A percentile compares a stretch with the other conserved stretches of the same genome.
These are phyloP conservation scores for Penicillium macrosclerotiorum DNA, from an alignment of 495 filamentous ascomycete species.

Conservation along the genomic window DNA sequence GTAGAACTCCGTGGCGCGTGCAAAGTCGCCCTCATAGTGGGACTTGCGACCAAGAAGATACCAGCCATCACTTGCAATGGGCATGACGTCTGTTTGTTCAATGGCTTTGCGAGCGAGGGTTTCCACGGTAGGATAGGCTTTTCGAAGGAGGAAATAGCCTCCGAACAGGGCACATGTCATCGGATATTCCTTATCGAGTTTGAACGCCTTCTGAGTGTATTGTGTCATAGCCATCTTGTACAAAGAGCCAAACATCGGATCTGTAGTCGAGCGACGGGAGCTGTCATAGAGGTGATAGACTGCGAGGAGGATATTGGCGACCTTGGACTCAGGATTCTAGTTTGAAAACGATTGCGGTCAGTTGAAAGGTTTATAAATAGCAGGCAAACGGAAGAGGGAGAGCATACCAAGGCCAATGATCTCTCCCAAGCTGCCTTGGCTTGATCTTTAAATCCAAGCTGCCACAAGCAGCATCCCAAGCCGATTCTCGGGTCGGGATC, in stretches of 20 bases:
- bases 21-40: slow-evolving; percentile 67
- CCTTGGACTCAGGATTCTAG: slow-evolving; percentile 80
- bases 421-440: slow-evolving; percentile 89
- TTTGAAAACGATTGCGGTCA: neutral
- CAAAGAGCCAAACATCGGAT: slow-evolving; percentile 71
- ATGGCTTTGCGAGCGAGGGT: slow-evolving; percentile 88
- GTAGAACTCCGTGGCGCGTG: slow-evolving; percentile 78
- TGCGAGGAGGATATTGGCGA: slow-evolving; percentile 85
- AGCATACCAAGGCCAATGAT: slow-evolving; percentile 66
- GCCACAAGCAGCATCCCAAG: slow-evolving; percentile 94
- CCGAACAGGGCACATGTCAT: slow-evolving; percentile 88
- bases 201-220: slow-evolving; percentile 91
- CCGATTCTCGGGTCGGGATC: slow-evolving; percentile 96
- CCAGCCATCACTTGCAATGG: slow-evolving; percentile 94
- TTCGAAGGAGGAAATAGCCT: slow-evolving; percentile 79
- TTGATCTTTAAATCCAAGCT: slow-evolving; percentile 88
- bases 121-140: slow-evolving; percentile 74
- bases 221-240: slow-evolving; percentile 94
- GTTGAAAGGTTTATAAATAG: neutral
- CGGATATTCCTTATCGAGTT: slow-evolving; percentile 89
- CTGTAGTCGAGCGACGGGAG: slow-evolving; percentile 70
- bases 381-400: neutral
- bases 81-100: slow-evolving; percentile 90
- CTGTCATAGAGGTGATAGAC: slow-evolving; percentile 83
- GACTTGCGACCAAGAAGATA: slow-evolving; percentile 88